Evolutionary conservation across 1,139 yeast species (phyloP), one percentile per base, ranked within the genome.

Genomic region (Yamadazyma triangularis): DNA sequence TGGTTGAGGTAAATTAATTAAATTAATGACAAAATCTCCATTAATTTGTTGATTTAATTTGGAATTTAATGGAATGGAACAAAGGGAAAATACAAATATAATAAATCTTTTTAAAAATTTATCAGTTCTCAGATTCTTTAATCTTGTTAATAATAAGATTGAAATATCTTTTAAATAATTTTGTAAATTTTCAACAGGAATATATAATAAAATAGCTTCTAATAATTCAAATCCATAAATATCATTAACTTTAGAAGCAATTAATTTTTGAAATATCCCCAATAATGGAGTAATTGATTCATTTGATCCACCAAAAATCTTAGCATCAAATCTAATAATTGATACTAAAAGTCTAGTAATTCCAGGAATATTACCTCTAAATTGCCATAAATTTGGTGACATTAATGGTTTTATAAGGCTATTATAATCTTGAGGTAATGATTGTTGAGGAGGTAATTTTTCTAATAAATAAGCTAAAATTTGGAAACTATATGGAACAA

Each of bases 211-310:
- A 27, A 93, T 77, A 7, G 73, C 64, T 51, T 85, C 91, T 28
- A 93, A 60, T 28, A 93, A 63, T 37, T 91, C 96, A 52, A 93
- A 82, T 2, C 97, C 97, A 48, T 78, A 73, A 24, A 61, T 58
- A 46, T 91, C 97, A 48, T 87, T 83, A 12, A 77, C 73, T 47
- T 82, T 84, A 0, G 96, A 86, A 1, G 96, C 79, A 32, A 91
- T 77, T 40, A 93, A 67, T 52, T 89, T 88, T 61, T 93, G 98
- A 67, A 87, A 93, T n/a, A 93, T 95, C 27, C 99, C 99, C 31
- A 93, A 65, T 24, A 93, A 73, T 4, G 97, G 95, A 22, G 83
- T 74, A 32, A 89, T 56, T 19, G 66, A 50, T 27, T 62, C 67
- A n/a, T 50, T 51, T 26, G 32, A 42, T 30, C 64, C 63, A 6